Conservation (phyloP, 345 rosid species). For the Pugionium cornutum region DNA sequence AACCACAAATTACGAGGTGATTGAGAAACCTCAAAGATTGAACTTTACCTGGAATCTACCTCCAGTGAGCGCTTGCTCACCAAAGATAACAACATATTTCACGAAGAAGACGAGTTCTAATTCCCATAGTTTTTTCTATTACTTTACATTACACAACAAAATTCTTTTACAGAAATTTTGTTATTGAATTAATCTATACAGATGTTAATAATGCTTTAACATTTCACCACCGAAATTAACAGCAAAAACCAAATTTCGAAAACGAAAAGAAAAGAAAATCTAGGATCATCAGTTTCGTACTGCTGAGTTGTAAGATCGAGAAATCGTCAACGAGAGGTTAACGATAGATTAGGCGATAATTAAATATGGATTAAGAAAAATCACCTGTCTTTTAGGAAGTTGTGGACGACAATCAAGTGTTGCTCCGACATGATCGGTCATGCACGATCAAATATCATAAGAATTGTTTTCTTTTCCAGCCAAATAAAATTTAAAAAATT, state of each 20-base stretch:
- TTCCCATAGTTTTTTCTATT: constrained; percentile 58
- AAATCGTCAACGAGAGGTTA: constrained; percentile 42
- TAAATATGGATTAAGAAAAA: constrained; percentile 34
- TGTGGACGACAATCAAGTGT: constrained; percentile 52
- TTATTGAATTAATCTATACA: not conserved
- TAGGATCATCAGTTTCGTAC: constrained; percentile 6
- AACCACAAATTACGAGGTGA: not conserved
- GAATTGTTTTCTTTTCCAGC: not conserved
- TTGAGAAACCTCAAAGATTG: not conserved
- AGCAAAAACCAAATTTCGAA: constrained; percentile 2
- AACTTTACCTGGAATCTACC: constrained; percentile 80
- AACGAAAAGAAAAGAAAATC: constrained; percentile 22
- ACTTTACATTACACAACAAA: constrained; percentile 34
- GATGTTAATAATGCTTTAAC: constrained; percentile 4
- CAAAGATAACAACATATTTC: constrained; percentile 95
- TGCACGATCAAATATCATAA: constrained; percentile 20
- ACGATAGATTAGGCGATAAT: constrained; percentile 37
- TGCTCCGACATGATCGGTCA: constrained; percentile 42
- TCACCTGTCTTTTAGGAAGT: constrained; percentile 47
- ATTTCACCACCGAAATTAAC: not conserved
- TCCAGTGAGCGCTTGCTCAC: constrained; percentile 91
- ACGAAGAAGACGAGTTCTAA: constrained; percentile 49
- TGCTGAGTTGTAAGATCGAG: constrained; percentile 16
- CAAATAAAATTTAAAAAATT: not conserved
- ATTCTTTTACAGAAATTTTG: not conserved